Conservation (phyloP, 1,139 yeast genomes). For the Ogataea hybrid region DNA sequence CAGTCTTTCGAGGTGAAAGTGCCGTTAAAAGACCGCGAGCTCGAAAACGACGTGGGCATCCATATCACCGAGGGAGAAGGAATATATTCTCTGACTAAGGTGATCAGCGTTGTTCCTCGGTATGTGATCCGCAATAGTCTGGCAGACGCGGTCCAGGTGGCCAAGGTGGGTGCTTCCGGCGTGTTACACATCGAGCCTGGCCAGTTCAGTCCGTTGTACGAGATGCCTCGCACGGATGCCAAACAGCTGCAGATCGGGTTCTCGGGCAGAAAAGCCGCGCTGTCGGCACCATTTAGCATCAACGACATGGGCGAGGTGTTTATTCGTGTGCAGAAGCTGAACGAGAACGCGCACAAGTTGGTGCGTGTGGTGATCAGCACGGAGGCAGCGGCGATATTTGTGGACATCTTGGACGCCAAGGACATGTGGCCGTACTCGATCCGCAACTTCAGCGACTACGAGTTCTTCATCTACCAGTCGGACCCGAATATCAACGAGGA, state of each 20-base stretch:
- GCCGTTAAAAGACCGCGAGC: constrained; percentile 53
- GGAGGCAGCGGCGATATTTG: constrained; percentile 79
- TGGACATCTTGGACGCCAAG: constrained; percentile 70
- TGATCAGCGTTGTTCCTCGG: constrained; percentile 80
- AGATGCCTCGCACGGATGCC: constrained; percentile 44
- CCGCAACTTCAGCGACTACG: constrained; percentile 82
- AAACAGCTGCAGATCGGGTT: constrained; percentile 63
- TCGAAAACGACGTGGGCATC: constrained; percentile 76
- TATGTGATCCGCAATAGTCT: constrained; percentile 69
- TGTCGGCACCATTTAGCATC: constrained; percentile 89
- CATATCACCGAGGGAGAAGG: constrained; percentile 86
- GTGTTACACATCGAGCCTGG: constrained; percentile 46
- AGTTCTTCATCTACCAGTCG: constrained; percentile 81
- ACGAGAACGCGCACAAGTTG: constrained; percentile 51
- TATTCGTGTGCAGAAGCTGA: constrained; percentile 63
- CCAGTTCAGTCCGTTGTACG: constrained; percentile 62
- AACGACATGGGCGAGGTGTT: constrained; percentile 81
- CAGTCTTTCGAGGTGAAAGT: constrained; percentile 68
- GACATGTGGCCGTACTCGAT: constrained; percentile 92
- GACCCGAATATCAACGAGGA: constrained; percentile 77
- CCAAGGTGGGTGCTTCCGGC: constrained; percentile 67
- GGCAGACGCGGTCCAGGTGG: constrained; percentile 52
- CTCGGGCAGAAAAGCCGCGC: constrained; percentile 54
- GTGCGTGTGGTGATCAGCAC: constrained; percentile 70
- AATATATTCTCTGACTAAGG: constrained; percentile 70